These are phyloP conservation scores for Paramarasmius palmivorus DNA, from an alignment of 1,284 basidiomycete species.

Conservation along the genomic window DNA sequence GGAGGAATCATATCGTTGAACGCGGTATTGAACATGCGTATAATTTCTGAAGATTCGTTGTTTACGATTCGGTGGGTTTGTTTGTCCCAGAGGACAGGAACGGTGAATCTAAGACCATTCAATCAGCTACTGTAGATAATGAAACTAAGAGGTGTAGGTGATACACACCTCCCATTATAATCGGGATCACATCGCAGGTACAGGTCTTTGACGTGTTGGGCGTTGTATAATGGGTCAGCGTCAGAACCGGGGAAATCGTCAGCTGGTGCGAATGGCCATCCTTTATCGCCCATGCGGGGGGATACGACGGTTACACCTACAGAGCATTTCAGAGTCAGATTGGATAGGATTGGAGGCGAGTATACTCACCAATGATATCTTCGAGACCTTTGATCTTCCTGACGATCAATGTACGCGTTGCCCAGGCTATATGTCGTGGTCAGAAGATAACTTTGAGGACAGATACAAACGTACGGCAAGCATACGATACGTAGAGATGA, in stretches of 20 bases:
- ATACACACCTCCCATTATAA: constrained; percentile 60
- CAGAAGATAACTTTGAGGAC: neutral
- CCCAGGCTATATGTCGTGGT: constrained; percentile 69
- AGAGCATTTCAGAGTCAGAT: constrained; percentile 1
- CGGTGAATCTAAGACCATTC: constrained; percentile 64
- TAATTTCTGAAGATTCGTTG: constrained; percentile 94
- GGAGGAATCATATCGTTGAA: constrained; percentile 54
- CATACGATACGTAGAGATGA: constrained; percentile 83
- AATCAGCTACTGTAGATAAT: neutral
- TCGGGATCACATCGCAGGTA: constrained; percentile 79
- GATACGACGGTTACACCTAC: constrained; percentile 82
- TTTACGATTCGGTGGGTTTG: constrained; percentile 89
- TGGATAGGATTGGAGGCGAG: neutral
- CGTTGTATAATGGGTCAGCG: constrained; percentile 68
- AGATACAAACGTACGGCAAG: constrained; percentile 62
- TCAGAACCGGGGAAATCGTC: constrained; percentile 76
- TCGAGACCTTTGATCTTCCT: constrained; percentile 93
- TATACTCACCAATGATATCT: constrained; percentile 70
- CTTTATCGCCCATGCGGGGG: constrained; percentile 79
- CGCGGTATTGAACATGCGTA: constrained; percentile 86
- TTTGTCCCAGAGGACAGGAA: constrained; percentile 96
- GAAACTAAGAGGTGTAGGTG: neutral
- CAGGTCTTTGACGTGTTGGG: constrained; percentile 80
- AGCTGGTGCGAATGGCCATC: constrained; percentile 84
- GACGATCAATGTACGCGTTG: constrained; percentile 87